phyloP scores from a whole-genome alignment of 495 filamentous ascomycete genomes.

The Cercophora samala region DNA sequence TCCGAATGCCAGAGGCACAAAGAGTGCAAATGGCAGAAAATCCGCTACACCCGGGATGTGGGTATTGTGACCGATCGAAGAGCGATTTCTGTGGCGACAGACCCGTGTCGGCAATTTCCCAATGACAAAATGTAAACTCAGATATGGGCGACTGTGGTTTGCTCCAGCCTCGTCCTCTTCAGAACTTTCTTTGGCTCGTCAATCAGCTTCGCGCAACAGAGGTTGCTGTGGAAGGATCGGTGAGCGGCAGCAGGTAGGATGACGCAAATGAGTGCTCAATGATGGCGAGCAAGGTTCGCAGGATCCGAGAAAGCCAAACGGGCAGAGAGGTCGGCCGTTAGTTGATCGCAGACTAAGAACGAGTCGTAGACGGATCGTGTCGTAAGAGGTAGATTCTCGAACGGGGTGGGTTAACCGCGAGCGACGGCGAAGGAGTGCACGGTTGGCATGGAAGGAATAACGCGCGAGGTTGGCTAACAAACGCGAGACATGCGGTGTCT shows the following conservation, averaged over 20 bases:
- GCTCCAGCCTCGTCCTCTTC: neutral
- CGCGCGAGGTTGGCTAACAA: conserved; percentile 8
- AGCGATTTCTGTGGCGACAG: conserved; percentile 13
- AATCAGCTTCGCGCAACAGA: neutral
- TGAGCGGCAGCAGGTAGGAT: conserved; percentile 1
- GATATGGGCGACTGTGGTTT: neutral
- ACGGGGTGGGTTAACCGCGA: conserved; percentile 11
- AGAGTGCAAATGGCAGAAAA: neutral
- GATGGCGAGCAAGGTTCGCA: neutral
- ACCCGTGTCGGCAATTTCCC: neutral
- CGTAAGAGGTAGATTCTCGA: conserved; percentile 5
- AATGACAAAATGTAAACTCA: conserved; percentile 5
- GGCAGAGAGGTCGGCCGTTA: neutral
- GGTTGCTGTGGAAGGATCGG: conserved; percentile 7
- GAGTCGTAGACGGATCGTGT: conserved; percentile 2
- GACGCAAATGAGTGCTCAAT: conserved; percentile 1
- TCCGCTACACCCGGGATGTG: conserved; percentile 12
- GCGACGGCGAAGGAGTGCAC: conserved; percentile 1
- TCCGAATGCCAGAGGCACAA: conserved; percentile 2
- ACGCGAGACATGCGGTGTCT: conserved; percentile 7
- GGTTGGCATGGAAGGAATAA: conserved; percentile 16
- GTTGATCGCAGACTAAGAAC: conserved; percentile 1
- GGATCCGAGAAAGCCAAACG: neutral
- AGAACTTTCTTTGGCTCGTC: neutral
- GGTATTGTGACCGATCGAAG: conserved; percentile 7